A percentile compares a stretch with the other conserved stretches of the same genome.
Conservation (phyloP, 176 grass and related monocot genomes). For the Rhynchospora pubera region DNA sequence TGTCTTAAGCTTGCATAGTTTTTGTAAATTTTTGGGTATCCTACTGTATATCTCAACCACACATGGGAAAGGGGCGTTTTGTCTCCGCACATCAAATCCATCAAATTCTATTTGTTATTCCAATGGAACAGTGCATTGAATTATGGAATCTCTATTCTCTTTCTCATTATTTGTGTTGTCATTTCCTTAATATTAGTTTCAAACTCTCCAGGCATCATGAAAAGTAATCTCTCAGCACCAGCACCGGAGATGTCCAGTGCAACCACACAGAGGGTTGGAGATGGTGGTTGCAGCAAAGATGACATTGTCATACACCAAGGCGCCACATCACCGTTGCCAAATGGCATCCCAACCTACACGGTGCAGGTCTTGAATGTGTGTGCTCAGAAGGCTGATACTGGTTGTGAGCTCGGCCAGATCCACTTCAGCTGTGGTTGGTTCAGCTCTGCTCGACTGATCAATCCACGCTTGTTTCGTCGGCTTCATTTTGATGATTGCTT, state of each 20-base stretch:
- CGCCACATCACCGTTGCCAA: constrained; percentile 34
- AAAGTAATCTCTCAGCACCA: not conserved
- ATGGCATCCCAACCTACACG: constrained; percentile 60
- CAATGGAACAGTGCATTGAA: constrained; percentile 7
- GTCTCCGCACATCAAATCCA: not conserved
- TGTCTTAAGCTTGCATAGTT: not conserved
- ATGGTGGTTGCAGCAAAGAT: constrained; percentile 25
- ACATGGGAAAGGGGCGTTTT: constrained; percentile 1
- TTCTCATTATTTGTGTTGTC: constrained; percentile 11
- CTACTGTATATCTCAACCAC: not conserved
- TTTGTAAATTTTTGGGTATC: not conserved
- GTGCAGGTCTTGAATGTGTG: constrained; percentile 81
- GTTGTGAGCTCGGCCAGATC: constrained; percentile 50
- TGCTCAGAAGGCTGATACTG: not conserved
- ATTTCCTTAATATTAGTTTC: not conserved
- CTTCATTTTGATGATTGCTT: constrained; percentile 69
- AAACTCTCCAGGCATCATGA: not conserved
- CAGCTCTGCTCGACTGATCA: constrained; percentile 72
- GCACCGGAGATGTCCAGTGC: not conserved
- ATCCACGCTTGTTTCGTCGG: constrained; percentile 71
- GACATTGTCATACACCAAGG: constrained; percentile 49
- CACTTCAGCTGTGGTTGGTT: constrained; percentile 92
- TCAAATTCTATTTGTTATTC: not conserved
- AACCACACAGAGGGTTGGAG: constrained; percentile 25
- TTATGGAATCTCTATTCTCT: not conserved